Conservation (phyloP, 345 rosid genomes). For the Erucastrum elatum region DNA sequence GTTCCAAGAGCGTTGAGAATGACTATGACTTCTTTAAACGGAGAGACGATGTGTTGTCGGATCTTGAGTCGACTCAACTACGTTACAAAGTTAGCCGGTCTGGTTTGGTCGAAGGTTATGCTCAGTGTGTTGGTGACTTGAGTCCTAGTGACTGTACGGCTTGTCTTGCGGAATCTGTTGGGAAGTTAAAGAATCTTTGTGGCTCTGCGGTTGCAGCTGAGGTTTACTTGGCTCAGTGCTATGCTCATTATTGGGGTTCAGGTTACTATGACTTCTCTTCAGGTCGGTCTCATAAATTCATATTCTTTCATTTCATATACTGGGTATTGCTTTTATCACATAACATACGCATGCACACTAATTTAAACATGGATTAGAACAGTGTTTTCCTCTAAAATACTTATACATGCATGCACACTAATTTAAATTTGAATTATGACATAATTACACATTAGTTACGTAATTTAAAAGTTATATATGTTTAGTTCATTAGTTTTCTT, state of each 20-base stretch:
- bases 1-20: constrained; percentile 48
- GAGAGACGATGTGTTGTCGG: constrained; percentile 77
- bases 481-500: not conserved
- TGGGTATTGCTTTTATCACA: not conserved
- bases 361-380: not conserved
- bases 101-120: constrained; percentile 78
- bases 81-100: constrained; percentile 79
- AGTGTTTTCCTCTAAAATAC: not conserved
- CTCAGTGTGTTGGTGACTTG: constrained; percentile 87
- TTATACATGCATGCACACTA: not conserved
- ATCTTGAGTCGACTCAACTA: constrained; percentile 47
- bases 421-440: not conserved
- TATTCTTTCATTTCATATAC: not conserved
- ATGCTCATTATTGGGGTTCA: constrained; percentile 79
- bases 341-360: not conserved
- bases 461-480: not conserved
- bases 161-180: constrained; percentile 66
- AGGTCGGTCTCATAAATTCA: constrained; percentile 45
- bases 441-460: not conserved
- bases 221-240: constrained; percentile 80
- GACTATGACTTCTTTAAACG: constrained; percentile 68
- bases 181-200: constrained; percentile 60
- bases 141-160: constrained; percentile 54
- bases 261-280: constrained; percentile 34
- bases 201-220: constrained; percentile 88